Evolutionary conservation across 1,284 basidiomycete genomes (phyloP), one percentile per base, ranked within the genome.

Genomic region (Wolfiporia cocos): DNA sequence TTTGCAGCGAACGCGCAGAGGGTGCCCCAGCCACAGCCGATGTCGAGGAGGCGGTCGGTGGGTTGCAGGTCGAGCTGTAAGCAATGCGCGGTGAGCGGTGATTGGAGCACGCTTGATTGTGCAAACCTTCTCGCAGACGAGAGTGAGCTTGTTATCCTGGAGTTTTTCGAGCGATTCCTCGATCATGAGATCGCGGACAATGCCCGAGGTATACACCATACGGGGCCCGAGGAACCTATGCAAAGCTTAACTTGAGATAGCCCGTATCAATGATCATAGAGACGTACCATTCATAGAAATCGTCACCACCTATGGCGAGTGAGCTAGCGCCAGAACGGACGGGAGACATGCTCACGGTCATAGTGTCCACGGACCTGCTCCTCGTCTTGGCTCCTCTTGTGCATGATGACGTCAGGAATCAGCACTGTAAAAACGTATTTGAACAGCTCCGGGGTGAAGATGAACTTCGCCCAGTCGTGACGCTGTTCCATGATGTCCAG

Each of bases 21-120:
- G 1, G 96, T 98, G 23, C 95, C 96, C 96, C 95, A 99, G 38
- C 96, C 96, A 62, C 96, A 99, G 26, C 95, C 95, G 51, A 97
- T 90, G 56, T 93, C 91, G 44, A 99, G 81, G 26, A 98, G 73
- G 49, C 81, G 73, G 61, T 86, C 82, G 1, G 74, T 74, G 19
- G 89, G 79, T 59, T 96, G 72, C 43, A 99, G 77, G 61, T 86
- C 76, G 50, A 99, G 82, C 68, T 62, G 28, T n/a, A n/a, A 15
- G 17, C 12, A 11, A 17, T 9, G 38, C 19, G n/a, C n/a, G n/a
- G n/a, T n/a, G n/a, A n/a, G n/a, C n/a, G n/a, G n/a, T n/a, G n/a
- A n/a, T n/a, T n/a, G n/a, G n/a, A n/a, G n/a, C n/a, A 18, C n/a
- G 5, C 11, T 28, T 22, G 12, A 33, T 12, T 14, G 24, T 15